These are phyloP conservation scores for Botrytis sinoallii DNA, from an alignment of 2,329 filamentous ascomycete genomes.

Conservation along the genomic window DNA sequence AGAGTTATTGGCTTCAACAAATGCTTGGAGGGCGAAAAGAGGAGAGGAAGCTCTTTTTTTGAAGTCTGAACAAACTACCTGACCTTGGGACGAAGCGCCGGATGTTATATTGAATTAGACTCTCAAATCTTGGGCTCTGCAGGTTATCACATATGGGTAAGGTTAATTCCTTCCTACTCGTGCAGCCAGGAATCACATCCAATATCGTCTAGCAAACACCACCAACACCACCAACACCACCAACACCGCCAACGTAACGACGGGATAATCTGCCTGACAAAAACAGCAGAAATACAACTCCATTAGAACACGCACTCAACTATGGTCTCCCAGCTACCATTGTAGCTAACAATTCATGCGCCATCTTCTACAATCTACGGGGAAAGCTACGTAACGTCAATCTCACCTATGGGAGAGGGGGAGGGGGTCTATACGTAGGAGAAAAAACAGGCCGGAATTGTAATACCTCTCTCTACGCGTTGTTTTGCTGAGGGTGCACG, in stretches of 20 bases:
- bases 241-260: background rate
- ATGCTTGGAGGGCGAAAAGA: conserved; percentile 39
- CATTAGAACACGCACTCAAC: background rate
- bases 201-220: background rate
- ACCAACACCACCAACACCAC: background rate
- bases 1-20: conserved; percentile 38
- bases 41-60: conserved; percentile 32
- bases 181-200: background rate
- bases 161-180: background rate
- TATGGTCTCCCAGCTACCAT: background rate
- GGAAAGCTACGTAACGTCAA: background rate
- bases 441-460: too few relatives aligned
- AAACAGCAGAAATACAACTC: background rate
- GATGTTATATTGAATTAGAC: background rate
- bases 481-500: too few relatives aligned
- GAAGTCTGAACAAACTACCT: background rate
- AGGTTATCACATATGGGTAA: background rate
- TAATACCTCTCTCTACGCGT: too few relatives aligned
- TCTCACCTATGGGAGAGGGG: background rate
- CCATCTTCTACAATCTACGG: background rate
- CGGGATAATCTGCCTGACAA: background rate
- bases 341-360: background rate
- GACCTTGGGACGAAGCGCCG: background rate
- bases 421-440: too few relatives aligned
- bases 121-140: background rate